Conservation (phyloP, 2,329 filamentous ascomycete genomes). For the Fusarium virguliforme region DNA sequence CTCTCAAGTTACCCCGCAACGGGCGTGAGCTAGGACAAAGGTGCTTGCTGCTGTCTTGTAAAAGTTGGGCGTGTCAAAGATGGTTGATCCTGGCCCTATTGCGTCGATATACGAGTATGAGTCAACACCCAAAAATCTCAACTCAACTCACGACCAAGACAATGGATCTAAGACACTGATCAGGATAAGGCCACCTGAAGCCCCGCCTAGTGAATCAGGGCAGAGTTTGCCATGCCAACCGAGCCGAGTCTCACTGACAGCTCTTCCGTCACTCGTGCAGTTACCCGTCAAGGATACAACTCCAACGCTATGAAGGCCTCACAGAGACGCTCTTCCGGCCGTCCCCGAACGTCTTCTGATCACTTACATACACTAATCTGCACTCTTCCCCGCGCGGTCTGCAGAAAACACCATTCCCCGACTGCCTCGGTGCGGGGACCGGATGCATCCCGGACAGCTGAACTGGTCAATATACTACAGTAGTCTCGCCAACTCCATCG, state of each 20-base stretch:
- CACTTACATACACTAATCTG: constrained; percentile 2
- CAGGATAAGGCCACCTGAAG: not conserved
- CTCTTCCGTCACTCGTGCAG: not conserved
- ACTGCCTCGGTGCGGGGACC: constrained; percentile 5
- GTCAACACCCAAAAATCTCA: constrained; percentile 1
- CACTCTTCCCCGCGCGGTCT: constrained; percentile 10
- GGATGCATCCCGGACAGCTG: not conserved
- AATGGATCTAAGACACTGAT: not conserved
- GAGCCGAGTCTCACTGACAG: not conserved
- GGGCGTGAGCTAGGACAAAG: not conserved
- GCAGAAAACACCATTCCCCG: constrained; percentile 9
- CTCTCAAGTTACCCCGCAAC: constrained; percentile 7
- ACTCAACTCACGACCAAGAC: not conserved
- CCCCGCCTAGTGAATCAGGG: not conserved
- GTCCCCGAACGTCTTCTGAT: constrained; percentile 11
- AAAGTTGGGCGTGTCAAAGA: not conserved
- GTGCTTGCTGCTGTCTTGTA: not conserved
- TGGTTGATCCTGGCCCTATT: constrained; percentile 1
- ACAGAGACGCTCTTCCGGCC: not conserved
- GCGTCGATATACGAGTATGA: constrained; percentile 4
- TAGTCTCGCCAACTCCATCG: constrained; percentile 8
- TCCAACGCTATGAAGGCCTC: constrained; percentile 3
- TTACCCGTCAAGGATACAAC: not conserved
- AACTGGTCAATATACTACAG: not conserved
- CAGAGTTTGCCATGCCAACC: not conserved